Percentiles rank a stretch among this genome's conserved stretches.
Conservation (phyloP, 495 filamentous ascomycete genomes). For the Bombardia bombarda region DNA sequence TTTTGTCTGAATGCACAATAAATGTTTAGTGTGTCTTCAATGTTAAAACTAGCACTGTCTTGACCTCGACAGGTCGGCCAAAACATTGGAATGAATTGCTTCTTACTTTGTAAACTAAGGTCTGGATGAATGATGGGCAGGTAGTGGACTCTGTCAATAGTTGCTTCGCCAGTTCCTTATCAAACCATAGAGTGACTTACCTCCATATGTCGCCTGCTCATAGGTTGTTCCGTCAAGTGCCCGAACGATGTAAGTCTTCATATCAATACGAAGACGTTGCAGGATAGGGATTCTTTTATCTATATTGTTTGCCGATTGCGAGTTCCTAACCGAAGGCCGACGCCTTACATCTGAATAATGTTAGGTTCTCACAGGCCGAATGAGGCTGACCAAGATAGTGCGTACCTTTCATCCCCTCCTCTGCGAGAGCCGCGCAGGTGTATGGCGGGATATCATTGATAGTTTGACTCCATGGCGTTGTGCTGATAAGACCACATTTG, state of each 20-base stretch:
- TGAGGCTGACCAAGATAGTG: no score
- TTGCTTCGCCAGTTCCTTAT: no score
- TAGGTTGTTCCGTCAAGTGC: constrained; percentile 1
- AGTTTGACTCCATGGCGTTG: constrained; percentile 1
- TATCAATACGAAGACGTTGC: background rate
- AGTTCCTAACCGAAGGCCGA: background rate
- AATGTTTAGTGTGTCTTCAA: background rate
- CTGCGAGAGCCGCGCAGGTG: background rate
- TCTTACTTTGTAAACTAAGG: background rate
- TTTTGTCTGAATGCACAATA: background rate
- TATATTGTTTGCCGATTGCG: background rate
- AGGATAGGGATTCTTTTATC: background rate
- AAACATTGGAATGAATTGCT: background rate
- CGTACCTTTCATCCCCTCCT: constrained; percentile 1
- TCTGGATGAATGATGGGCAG: no score
- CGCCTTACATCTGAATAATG: background rate
- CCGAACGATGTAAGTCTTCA: constrained; percentile 3
- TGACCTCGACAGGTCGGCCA: background rate
- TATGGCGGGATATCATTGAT: background rate
- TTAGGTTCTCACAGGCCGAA: no score
- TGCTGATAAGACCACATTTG: constrained; percentile 1
- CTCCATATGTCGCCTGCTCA: constrained; percentile 1
- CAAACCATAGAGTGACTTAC: background rate
- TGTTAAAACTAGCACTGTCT: background rate
- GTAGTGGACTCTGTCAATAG: no score